Percentiles rank a stretch among this genome's conserved stretches.
phyloP scores from a whole-genome alignment of 2,329 filamentous ascomycete genomes.

The Rhinocladiella similis region DNA sequence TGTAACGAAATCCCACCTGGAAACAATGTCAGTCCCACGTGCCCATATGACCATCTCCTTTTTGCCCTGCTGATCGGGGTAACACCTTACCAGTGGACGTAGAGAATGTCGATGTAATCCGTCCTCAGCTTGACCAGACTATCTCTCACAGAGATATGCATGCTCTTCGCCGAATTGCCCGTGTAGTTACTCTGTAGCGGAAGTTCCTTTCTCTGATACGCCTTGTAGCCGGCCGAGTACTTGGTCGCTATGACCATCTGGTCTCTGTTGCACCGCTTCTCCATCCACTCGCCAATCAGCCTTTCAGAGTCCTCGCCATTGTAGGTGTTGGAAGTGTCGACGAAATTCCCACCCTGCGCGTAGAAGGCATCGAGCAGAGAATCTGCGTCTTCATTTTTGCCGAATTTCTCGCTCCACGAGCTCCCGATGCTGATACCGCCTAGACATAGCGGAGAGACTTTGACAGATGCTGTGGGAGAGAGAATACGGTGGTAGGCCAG shows the following conservation, averaged over 20 bases:
- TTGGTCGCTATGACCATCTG: background rate
- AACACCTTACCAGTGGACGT: conserved; percentile 56
- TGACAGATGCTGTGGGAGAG: conserved; percentile 51
- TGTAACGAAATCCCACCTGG: conserved; percentile 58
- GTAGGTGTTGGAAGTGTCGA: conserved; percentile 50
- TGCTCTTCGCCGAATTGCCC: background rate
- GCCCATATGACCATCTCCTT: too few species aligned
- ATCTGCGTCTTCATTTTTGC: conserved; percentile 59
- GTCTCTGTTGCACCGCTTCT: background rate
- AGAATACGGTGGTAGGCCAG: conserved; percentile 56
- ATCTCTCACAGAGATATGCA: background rate
- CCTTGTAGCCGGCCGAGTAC: background rate
- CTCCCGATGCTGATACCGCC: conserved; percentile 57
- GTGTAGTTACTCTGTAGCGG: background rate
- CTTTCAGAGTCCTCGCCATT: conserved; percentile 41
- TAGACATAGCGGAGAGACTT: conserved; percentile 55
- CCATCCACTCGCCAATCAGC: background rate
- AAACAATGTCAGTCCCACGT: background rate
- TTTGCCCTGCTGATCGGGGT: too few species aligned
- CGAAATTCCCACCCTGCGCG: conserved; percentile 51
- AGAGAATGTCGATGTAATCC: conserved; percentile 26
- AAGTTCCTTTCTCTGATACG: background rate
- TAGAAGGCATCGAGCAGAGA: conserved; percentile 50
- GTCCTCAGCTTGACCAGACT: background rate
- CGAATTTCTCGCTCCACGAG: conserved; percentile 40